Evolutionary conservation across 495 filamentous ascomycete genomes (phyloP).

Genomic region (Penicillium ochrochloron): DNA sequence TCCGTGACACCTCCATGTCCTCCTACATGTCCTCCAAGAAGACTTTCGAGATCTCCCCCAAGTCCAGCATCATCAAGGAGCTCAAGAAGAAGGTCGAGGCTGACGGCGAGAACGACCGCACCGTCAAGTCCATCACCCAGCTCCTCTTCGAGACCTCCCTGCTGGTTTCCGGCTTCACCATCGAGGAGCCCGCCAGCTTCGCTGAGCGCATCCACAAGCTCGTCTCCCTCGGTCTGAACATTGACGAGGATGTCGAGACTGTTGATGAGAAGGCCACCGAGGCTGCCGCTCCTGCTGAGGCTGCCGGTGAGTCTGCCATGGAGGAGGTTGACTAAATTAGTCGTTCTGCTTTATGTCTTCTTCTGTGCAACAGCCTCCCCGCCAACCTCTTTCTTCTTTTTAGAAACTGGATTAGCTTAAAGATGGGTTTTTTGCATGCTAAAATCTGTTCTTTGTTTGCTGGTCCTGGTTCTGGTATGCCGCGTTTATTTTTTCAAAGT

Average conservation of each 20-base stretch:
- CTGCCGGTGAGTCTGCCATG: slow-evolving; percentile 68
- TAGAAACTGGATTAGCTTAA: slow-evolving; percentile 7
- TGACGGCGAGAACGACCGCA: slow-evolving; percentile 96
- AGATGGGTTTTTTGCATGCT: slow-evolving; percentile 6
- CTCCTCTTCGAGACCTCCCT: slow-evolving; percentile 98
- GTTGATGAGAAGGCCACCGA: slow-evolving; percentile 64
- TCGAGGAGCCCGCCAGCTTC: slow-evolving; percentile 96
- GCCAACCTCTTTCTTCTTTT: neutral
- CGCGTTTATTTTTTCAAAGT: slow-evolving; percentile 20
- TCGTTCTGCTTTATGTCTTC: neutral
- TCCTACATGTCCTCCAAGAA: slow-evolving; percentile 99
- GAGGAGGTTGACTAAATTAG: slow-evolving; percentile 71
- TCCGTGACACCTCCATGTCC: slow-evolving; percentile 98
- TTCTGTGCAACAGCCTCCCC: neutral
- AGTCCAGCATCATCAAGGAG: slow-evolving; percentile 96
- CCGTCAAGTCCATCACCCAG: slow-evolving; percentile 97
- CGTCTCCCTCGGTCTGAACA: slow-evolving; percentile 92
- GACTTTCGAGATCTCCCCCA: slow-evolving; percentile 99
- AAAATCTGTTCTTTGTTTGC: slow-evolving; percentile 11
- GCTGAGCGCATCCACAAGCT: slow-evolving; percentile 99
- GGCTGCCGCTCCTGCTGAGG: slow-evolving; percentile 63
- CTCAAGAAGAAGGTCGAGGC: slow-evolving; percentile 97
- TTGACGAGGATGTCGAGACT: slow-evolving; percentile 87
- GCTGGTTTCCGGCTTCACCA: slow-evolving; percentile 97
- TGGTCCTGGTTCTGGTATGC: neutral